Conservation (phyloP, 192 early-diverging fungal species). For the Haplosporangium gracile region DNA sequence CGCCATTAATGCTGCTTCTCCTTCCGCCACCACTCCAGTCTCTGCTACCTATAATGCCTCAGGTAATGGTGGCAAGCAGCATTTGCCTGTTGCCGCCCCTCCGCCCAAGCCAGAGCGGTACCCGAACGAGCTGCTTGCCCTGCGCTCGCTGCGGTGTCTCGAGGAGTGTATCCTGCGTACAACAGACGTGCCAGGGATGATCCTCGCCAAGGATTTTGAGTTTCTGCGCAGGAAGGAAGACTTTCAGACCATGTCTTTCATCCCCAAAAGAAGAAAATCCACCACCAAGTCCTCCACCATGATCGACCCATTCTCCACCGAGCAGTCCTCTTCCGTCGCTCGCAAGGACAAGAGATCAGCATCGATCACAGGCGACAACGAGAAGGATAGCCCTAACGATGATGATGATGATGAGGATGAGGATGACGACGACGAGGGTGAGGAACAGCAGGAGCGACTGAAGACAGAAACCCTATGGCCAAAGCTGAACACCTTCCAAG, state of each 20-base stretch:
- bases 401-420: background rate
- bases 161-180: background rate
- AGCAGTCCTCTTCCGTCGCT: background rate
- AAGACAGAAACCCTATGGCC: conserved; percentile 28
- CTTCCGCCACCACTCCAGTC: background rate
- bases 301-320: background rate
- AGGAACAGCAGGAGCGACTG: background rate
- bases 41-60: background rate
- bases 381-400: background rate
- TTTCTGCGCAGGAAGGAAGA: background rate
- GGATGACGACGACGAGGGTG: background rate
- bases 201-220: conserved; percentile 5
- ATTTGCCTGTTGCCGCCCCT: background rate
- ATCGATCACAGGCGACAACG: background rate
- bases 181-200: background rate
- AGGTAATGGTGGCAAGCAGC: background rate
- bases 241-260: background rate
- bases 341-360: background rate
- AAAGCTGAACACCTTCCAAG: conserved; percentile 20
- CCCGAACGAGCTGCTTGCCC: background rate
- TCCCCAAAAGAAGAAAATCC: background rate
- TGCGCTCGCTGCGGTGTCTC: background rate
- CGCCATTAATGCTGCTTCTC: background rate
- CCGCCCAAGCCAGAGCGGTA: background rate
- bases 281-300: background rate